Base-by-base conservation (phyloP, 108 stramenopile species). In the Skeletonema tropicum region DNA sequence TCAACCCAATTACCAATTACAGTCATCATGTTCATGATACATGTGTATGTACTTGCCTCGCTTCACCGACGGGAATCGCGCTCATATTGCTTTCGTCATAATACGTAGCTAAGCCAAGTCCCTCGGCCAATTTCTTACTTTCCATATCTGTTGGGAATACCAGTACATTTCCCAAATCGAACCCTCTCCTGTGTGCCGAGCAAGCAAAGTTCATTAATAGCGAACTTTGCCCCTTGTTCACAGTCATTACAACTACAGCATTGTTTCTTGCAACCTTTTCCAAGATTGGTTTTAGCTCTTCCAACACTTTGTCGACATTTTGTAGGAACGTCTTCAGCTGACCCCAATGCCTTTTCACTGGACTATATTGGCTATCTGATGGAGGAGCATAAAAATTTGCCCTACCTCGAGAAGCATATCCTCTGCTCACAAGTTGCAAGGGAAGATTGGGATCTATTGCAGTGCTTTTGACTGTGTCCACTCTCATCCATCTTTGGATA, bases 81-180 rank as follows among this genome's bases (percentile, higher is more conserved):
- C 83, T 85, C 79, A 91, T 87, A 67, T 87, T 88, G 77, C 83
- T 75, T 79, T 90, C 85, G 66, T 92, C 91, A 72, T 90, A 95
- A 57, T 79, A 95, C 0, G 87, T 87, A 1, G 80, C 59, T 14
- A 95, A 66, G 33, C 94, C 94, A 58, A 95, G 55, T 7, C 87
- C 74, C 58, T 89, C 85, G 0, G 89, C 88, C 6, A 95, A 57
- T 57, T 85, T 92, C 67, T 85, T 86, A 6, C 92, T 92, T 69
- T 91, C 87, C 9, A 65, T 23, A 73, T 95, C 94, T 0, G 94
- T 88, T 0, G 92, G 89, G 77, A 95, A 95, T 5, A 95, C 88
- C 33, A 95, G 67, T 21, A 95, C 76, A 49, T 84, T 80, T 7
- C 72, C 67, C 78, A 85, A 46, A 57, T 79, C 82, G 39, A 87